Base-by-base conservation (phyloP, 2,329 filamentous ascomycete genomes). In the Hypoxylon sp. region DNA sequence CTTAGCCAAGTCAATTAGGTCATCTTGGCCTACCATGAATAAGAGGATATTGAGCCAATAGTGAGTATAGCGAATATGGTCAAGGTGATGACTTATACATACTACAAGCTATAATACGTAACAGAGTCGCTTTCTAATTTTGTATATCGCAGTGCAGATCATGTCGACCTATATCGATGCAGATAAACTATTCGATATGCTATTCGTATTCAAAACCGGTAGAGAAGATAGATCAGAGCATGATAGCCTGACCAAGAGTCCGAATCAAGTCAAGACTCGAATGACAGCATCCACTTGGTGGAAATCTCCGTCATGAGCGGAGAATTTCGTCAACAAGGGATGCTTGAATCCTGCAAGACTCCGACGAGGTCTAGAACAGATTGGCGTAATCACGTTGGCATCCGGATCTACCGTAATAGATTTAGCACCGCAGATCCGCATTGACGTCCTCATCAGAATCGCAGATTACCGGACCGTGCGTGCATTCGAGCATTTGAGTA, bases 321-420 rank as follows among this genome's bases (percentile, higher is more conserved):
- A 63, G 65, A 71, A 63, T 68, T 63, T 66, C 33, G 59, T 61
- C 39, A 60, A 64, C 52, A 59, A 59, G 54, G 63, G 54, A 59
- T 19, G 31, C 14, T 48, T 58, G 60, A 68, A 68, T 64, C 57
- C 52, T 60, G 39, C 60, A 33, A 60, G 57, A n/a, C 24, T 63
- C 60, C 55, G 61, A 64, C 63, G 44, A 55, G 66, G 69, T 71
- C 69, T 71, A 71, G 69, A 71, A 69, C 69, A 65, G 69, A 71
- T 71, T 65, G 60, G 66, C 69, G 69, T 47, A 67, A 71, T 71
- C 69, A 70, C 67, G 66, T 70, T 71, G 61, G 53, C 61, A 61
- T 63, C 67, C 63, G 63, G 58, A 70, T 69, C 69, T 66, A 59
- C 66, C 69, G 62, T 37, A 66, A 63, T 61, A 63, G 61, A 71